These are phyloP conservation scores for Russula dissimulans DNA, from an alignment of 768 basidiomycete genomes.

Conservation along the genomic window DNA sequence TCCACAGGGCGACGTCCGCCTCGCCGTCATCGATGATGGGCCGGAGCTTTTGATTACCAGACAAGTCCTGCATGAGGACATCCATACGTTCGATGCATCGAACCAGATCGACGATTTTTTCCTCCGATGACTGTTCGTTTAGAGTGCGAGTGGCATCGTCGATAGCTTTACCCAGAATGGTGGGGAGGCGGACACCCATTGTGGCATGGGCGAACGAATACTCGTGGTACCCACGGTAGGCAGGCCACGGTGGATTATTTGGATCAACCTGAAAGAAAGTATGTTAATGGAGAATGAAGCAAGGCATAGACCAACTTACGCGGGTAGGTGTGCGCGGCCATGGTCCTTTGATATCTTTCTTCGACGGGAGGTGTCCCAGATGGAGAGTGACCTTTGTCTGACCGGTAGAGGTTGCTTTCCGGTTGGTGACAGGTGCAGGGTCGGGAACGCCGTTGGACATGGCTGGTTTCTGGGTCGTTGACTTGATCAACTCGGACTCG, in stretches of 20 bases:
- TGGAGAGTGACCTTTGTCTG: conserved; percentile 53
- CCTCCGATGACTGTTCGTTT: conserved; percentile 77
- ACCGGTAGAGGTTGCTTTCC: conserved; percentile 17
- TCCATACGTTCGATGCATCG: conserved; percentile 87
- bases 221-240: conserved; percentile 72
- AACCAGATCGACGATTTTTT: conserved; percentile 75
- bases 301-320: conserved; percentile 29
- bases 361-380: conserved; percentile 65
- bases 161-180: conserved; percentile 92
- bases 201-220: conserved; percentile 86
- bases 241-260: conserved; percentile 78
- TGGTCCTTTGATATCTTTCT: conserved; percentile 59
- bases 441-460: conserved; percentile 15
- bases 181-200: conserved; percentile 92
- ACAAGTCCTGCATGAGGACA: conserved; percentile 77
- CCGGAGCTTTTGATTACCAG: conserved; percentile 72
- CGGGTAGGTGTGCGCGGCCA: conserved; percentile 71
- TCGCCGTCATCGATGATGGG: conserved; percentile 88
- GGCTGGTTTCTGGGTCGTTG: conserved; percentile 2
- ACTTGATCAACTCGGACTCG: conserved; percentile 3
- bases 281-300: background rate
- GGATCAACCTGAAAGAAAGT: conserved; percentile 49
- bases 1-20: conserved; percentile 91
- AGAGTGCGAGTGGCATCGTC: conserved; percentile 85
- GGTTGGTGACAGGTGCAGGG: conserved; percentile 20